Percentiles rank a stretch among this genome's conserved stretches.
phyloP scores from a whole-genome alignment of 192 early-diverging fungal species.

The Backusella tuberculispora region DNA sequence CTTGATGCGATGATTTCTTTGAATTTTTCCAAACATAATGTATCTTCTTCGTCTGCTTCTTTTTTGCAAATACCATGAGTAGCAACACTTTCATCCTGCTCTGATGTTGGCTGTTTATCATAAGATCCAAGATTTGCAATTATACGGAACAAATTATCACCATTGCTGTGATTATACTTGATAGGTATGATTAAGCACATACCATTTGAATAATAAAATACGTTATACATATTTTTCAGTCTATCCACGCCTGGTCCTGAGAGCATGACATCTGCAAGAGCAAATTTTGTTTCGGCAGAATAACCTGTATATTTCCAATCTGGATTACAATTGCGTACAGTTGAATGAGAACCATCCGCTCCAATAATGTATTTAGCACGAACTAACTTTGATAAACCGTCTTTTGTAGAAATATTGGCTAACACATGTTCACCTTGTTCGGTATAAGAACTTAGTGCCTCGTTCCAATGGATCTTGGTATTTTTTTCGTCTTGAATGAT shows the following conservation, averaged over 20 bases:
- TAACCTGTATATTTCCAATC: constrained; percentile 31
- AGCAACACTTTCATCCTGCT: background rate
- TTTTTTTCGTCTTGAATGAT: background rate
- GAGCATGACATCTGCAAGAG: constrained; percentile 28
- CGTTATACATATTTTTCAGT: background rate
- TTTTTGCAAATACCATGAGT: background rate
- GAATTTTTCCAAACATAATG: constrained; percentile 18
- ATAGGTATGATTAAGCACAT: background rate
- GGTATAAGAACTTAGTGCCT: constrained; percentile 23
- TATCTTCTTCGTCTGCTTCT: background rate
- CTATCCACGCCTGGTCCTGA: constrained; percentile 22
- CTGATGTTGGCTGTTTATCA: background rate
- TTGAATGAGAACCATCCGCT: constrained; percentile 39
- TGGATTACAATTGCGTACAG: constrained; percentile 25
- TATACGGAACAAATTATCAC: background rate
- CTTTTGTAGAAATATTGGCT: background rate
- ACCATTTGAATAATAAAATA: background rate
- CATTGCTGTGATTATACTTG: background rate
- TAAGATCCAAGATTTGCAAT: background rate
- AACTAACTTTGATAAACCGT: background rate
- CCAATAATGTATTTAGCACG: constrained; percentile 28
- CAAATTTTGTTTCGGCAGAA: constrained; percentile 8
- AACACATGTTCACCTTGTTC: constrained; percentile 21
- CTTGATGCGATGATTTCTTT: constrained; percentile 5
- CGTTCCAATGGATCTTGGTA: background rate